Evolutionary conservation across 805 yeast species (phyloP).

Genomic region (Lipomyces anomalus): DNA sequence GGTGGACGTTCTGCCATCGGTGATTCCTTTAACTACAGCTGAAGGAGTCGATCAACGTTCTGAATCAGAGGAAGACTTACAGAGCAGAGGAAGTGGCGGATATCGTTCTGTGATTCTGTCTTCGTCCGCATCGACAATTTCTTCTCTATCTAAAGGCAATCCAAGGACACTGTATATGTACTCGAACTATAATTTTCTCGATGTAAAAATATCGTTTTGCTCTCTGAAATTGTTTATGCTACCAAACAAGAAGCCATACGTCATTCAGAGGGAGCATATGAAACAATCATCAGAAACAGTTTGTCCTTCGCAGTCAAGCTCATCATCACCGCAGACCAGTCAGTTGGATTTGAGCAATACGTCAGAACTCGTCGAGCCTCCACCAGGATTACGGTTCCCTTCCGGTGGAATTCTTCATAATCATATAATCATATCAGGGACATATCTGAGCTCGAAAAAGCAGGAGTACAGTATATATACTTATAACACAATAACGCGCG

Average conservation of each 20-base stretch:
- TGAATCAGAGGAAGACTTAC: background rate
- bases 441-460: background rate
- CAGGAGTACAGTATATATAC: slow-evolving; percentile 12
- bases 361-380: slow-evolving; percentile 1
- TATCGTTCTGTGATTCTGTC: background rate
- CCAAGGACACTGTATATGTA: background rate
- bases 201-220: background rate
- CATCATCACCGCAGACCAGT: too few species aligned
- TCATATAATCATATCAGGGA: slow-evolving; percentile 11
- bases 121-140: background rate
- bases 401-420: slow-evolving; percentile 15
- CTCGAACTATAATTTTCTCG: slow-evolving; percentile 2
- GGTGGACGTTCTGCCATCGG: background rate
- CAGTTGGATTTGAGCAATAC: background rate
- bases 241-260: background rate
- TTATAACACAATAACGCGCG: slow-evolving; percentile 4
- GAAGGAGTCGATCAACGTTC: background rate
- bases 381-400: slow-evolving; percentile 19
- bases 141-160: background rate
- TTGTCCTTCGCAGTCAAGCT: too few species aligned
- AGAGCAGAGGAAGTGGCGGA: background rate
- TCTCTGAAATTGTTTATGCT: background rate
- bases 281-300: background rate
- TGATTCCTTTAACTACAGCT: too few species aligned
- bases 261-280: background rate